Evolutionary conservation across 2,329 filamentous ascomycete genomes (phyloP), one percentile per base, ranked within the genome.

Genomic region (Aspergillus chevalieri): DNA sequence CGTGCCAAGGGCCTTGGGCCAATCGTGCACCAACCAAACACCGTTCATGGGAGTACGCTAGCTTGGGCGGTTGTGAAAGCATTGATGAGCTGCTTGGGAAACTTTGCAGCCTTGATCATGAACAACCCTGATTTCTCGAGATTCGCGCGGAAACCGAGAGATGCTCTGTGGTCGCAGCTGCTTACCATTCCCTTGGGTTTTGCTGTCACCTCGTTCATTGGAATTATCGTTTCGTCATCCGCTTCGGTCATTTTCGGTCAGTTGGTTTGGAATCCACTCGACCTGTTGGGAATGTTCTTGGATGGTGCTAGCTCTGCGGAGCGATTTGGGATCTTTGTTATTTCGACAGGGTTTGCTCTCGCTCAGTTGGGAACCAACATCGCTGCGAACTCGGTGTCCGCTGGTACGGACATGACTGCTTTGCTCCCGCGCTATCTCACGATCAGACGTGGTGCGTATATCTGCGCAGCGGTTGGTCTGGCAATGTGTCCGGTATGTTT

Each of bases 361-460:
- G 89, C 89, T 5, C 88, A 93, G 68, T 77, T 94, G 2, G 89
- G 87, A 14, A 93, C 89, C 36, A 94, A 94, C 61, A 91, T 94
- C 56, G 86, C 88, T 0, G 89, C 89, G 50, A 95, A 94, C 71
- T 88, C 84, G 0, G 85, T 93, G 52, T 90, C 87, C 1, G 88
- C 87, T 5, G 87, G 87, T 15, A 91, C 87, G 0, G 88, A 93
- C 57, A 79, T 94, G 79, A 88, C 87, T 1, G 88, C 88, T 0
- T 75, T 94, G 9, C 72, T 91, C 3, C 89, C 89, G 0, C 83
- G 87, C 15, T 94, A 81, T 68, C 75, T 95, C 64, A 91, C 85
- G 60, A 95, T 95, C 60, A 84, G 90, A 47, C 85, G 91, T 9
- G 90, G 90, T 48, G 87, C 88, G 10, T 95, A 94, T 66, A 80